Conservation (phyloP, 345 rosid species). For the Limnanthes douglasii region DNA sequence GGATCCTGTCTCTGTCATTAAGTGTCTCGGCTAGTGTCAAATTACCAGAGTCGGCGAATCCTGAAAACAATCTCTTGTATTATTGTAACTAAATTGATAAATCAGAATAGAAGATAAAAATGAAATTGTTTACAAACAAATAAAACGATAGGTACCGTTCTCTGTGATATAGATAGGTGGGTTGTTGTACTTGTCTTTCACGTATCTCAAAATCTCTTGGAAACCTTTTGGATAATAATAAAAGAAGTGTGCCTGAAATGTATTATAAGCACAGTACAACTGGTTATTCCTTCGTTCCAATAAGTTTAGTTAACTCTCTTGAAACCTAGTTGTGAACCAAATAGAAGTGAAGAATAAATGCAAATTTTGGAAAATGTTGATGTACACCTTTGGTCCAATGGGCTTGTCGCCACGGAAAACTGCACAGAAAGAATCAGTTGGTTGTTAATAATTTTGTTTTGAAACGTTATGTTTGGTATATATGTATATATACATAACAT, state of each 20-base stretch:
- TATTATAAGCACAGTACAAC: no score
- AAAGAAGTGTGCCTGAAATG: not conserved
- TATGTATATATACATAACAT: not conserved
- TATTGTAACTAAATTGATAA: no score
- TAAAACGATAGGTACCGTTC: not conserved
- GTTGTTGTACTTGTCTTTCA: not conserved
- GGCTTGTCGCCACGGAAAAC: not conserved
- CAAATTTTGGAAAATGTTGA: not conserved
- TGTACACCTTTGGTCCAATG: conserved; percentile 4
- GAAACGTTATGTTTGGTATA: no score
- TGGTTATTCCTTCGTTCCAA: no score
- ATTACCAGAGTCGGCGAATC: not conserved
- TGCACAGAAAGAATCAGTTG: no score
- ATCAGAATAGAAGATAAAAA: not conserved
- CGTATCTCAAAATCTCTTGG: not conserved
- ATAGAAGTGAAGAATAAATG: not conserved
- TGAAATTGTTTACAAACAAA: not conserved
- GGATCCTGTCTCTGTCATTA: not conserved
- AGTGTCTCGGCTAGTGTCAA: not conserved
- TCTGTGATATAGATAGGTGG: not conserved
- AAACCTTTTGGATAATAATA: not conserved
- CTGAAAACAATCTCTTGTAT: not conserved
- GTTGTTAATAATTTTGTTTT: no score
- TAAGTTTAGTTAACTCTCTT: no score
- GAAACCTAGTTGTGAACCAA: not conserved